Percentiles rank a stretch among this genome's conserved stretches.
Conservation (phyloP, 352 stramenopile species). For the Phytophthora hybrid region DNA sequence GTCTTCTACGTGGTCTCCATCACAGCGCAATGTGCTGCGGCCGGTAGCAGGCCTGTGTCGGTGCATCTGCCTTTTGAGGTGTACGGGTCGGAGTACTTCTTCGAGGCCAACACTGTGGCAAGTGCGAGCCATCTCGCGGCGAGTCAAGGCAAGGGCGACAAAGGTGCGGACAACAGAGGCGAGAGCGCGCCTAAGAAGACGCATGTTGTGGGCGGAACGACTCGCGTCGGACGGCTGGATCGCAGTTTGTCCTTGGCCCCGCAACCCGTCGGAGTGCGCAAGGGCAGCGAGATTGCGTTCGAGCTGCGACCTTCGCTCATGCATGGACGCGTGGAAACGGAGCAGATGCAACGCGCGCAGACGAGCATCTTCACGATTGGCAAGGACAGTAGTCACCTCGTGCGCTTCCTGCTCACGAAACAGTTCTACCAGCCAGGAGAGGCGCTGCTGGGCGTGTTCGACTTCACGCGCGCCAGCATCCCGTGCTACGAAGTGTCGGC, state of each 20-base stretch:
- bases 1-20: slow-evolving; percentile 78
- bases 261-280: slow-evolving; percentile 61
- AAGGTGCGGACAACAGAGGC: too few species aligned
- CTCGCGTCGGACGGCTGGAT: slow-evolving; percentile 37
- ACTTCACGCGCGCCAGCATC: slow-evolving; percentile 65
- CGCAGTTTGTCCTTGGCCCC: slow-evolving; percentile 43
- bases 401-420: slow-evolving; percentile 67
- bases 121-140: slow-evolving; percentile 37
- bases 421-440: slow-evolving; percentile 75
- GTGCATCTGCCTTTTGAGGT: slow-evolving; percentile 73
- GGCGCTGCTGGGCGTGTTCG: slow-evolving; percentile 61
- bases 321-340: slow-evolving; percentile 74
- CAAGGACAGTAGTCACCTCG: slow-evolving; percentile 67
- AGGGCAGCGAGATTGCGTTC: slow-evolving; percentile 70
- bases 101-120: slow-evolving; percentile 46
- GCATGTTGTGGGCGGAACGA: slow-evolving; percentile 31
- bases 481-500: slow-evolving; percentile 59
- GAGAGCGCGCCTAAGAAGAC: slow-evolving; percentile 16
- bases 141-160: slow-evolving; percentile 19
- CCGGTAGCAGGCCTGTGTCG: slow-evolving; percentile 44
- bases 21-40: slow-evolving; percentile 40
- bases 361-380: slow-evolving; percentile 80
- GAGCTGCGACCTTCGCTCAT: slow-evolving; percentile 70
- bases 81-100: slow-evolving; percentile 61
- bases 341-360: slow-evolving; percentile 60